phyloP scores from a whole-genome alignment of 1,284 basidiomycete genomes.

The Mycena citricolor region DNA sequence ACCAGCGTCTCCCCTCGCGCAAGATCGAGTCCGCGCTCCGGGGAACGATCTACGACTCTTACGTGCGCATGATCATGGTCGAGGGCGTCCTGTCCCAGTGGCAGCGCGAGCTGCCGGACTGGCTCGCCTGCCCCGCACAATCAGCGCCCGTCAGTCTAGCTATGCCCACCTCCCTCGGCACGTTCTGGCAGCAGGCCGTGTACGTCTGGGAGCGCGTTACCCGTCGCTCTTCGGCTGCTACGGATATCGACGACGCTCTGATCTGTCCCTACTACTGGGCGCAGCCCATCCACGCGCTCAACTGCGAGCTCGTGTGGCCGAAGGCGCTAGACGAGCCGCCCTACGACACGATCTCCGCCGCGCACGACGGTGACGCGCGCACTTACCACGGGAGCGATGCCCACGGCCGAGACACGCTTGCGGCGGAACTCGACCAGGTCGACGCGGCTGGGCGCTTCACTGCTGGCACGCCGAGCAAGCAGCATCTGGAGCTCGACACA shows the following conservation, averaged over 20 bases:
- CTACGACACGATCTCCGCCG: slow-evolving; percentile 45
- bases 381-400: slow-evolving; percentile 12
- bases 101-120: slow-evolving; percentile 54
- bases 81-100: slow-evolving; percentile 76
- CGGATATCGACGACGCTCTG: slow-evolving; percentile 53
- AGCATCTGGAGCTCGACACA: slow-evolving; percentile 80
- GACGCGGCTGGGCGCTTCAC: slow-evolving; percentile 11
- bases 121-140: slow-evolving; percentile 64
- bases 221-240: slow-evolving; percentile 13
- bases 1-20: slow-evolving; percentile 58
- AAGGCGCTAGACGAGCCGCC: slow-evolving; percentile 54
- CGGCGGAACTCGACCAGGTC: slow-evolving; percentile 25
- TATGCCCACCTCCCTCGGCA: slow-evolving; percentile 1
- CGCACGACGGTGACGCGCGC: slow-evolving; percentile 31
- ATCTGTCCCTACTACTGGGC: slow-evolving; percentile 84
- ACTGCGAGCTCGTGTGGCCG: slow-evolving; percentile 82
- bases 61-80: slow-evolving; percentile 82
- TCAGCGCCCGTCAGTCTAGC: slow-evolving; percentile 20
- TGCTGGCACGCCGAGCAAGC: slow-evolving; percentile 14
- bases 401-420: slow-evolving; percentile 20
- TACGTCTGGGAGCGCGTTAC: slow-evolving; percentile 25
- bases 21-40: slow-evolving; percentile 74
- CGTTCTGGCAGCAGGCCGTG: slow-evolving; percentile 32
- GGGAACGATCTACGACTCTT: slow-evolving; percentile 85
- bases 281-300: slow-evolving; percentile 66